Evolutionary conservation across 768 basidiomycete genomes (phyloP).

Genomic region (Suillus occidentalis): DNA sequence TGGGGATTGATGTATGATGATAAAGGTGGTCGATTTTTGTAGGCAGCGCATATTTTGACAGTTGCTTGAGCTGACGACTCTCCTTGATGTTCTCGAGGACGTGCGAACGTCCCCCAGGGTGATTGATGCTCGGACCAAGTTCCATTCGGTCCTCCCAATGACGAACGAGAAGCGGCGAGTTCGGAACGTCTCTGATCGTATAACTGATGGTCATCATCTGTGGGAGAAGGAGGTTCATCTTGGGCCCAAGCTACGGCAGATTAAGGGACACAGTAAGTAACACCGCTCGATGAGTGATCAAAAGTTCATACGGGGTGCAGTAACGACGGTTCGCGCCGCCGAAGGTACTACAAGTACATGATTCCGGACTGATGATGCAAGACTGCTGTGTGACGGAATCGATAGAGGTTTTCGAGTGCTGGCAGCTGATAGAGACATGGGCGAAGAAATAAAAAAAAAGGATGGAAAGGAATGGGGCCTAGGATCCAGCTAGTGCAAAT

Average conservation of each 20-base stretch:
- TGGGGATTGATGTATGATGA: conserved; percentile 36
- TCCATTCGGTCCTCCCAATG: conserved; percentile 31
- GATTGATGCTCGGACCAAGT: conserved; percentile 39
- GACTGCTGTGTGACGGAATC: conserved; percentile 26
- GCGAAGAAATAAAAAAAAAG: background rate
- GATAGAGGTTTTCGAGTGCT: conserved; percentile 16
- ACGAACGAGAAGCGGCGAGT: conserved; percentile 53
- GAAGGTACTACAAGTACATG: conserved; percentile 33
- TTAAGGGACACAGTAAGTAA: conserved; percentile 8
- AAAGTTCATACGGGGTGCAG: conserved; percentile 61
- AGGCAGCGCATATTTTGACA: conserved; percentile 33
- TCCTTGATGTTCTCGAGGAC: conserved; percentile 44
- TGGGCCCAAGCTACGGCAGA: conserved; percentile 71
- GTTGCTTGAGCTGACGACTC: conserved; percentile 24
- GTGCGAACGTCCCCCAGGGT: conserved; percentile 77
- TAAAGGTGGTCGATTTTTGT: conserved; percentile 54
- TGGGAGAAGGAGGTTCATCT: conserved; percentile 80
- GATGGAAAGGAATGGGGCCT: too few species aligned
- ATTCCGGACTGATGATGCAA: conserved; percentile 29
- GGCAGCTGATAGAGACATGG: conserved; percentile 18
- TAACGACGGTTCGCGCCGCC: conserved; percentile 56
- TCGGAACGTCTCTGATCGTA: conserved; percentile 50
- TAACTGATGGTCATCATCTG: conserved; percentile 37
- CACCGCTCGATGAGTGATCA: background rate
- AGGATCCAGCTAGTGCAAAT: background rate